Base-by-base conservation (phyloP, 176 grass and related monocot species). In the Carex littledalei region DNA sequence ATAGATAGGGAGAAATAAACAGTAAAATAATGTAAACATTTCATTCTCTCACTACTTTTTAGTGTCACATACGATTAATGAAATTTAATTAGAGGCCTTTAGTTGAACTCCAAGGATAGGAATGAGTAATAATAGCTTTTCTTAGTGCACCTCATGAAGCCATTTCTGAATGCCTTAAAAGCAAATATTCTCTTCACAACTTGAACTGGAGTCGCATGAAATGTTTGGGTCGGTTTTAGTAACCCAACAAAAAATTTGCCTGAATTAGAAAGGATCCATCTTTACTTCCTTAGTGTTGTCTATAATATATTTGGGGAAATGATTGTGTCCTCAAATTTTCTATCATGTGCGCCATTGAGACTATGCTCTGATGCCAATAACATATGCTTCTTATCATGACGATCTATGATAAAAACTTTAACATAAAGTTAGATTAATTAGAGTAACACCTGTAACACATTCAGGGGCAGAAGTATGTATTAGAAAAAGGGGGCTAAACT, bases 131-230 rank as follows among this genome's bases (percentile, higher is more conserved):
- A 69, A 24, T 29, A 69, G 34, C 67, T 69, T 41, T 69, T 39
- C 4, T 41, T 39, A 69, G 67, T 69, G 67, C 67, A 69, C 34
- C 5, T 14, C 34, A 41, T 39, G 67, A 41, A 69, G 14, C 39
- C 31, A 41, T n/a, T 69, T 69, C 32, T 69, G 37, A 69, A 69
- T 76, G 47, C 15, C 29, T 76, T 76, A 76, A 76, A 76, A 76
- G 72, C 72, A 53, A 53, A 76, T 76, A 76, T 76, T 76, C 72
- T 76, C 72, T 29, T 54, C 9, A 10, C 47, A 76, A 76, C 45
- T 76, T 29, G 47, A 76, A 54, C 72, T 76, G 68, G 39, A 11
- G 12, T 53, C 20, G 24, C 3, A 54, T 76, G 72, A 14, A 53
- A 76, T 76, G 47, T 76, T 76, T 47, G n/a, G 68, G 4, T 76